Evolutionary conservation across 306 rosid species (phyloP), one percentile per base, ranked within the genome.

Genomic region (Sicyos baderoa): DNA sequence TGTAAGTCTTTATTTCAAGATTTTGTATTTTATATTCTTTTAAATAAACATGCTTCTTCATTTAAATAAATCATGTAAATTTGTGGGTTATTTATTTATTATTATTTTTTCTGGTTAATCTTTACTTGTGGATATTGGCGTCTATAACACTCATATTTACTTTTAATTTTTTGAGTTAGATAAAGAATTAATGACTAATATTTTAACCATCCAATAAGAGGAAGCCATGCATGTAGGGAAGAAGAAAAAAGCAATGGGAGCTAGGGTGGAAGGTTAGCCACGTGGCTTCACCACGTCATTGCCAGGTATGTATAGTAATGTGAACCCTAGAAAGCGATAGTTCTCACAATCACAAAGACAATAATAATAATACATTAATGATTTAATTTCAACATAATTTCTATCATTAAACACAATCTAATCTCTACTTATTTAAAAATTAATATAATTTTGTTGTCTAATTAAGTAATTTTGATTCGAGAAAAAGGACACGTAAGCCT

Each of bases 231-330:
- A 47, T 14, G 21, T 27, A 65, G 4, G 9, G 2, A 25, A 17
- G 51, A 21, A 37, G 15, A 32, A 61, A 61, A 62, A 62, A 17
- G 23, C 12, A 2, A 35, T 17, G 16, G 15, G 27, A 8, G 47
- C 7, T 50, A 40, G 70, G 70, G 32, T 64, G 49, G 9, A 12
- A 47, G 42, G 14, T 2, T 14, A 22, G 42, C 37, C 52, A 66
- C 71, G 71, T 66, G 71, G 71, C 71, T 47, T 66, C 54, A 66
- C 54, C 55, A 21, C 3, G 29, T 66, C 71, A 22, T 2, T 66
- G 71, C 14, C 71, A 64, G 37, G 12, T 64, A 5, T 23, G 0
- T 1, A 9, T 55, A 4, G 22, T 55, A 64, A 64, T 64, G 70
- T 64, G 70, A 64, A 64, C 9, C 15, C 70, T 15, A 35, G 35